Percentiles rank a stretch among this genome's conserved stretches.
These are phyloP conservation scores for Sicyos edulis DNA, from an alignment of 306 rosid genomes.

Conservation along the genomic window DNA sequence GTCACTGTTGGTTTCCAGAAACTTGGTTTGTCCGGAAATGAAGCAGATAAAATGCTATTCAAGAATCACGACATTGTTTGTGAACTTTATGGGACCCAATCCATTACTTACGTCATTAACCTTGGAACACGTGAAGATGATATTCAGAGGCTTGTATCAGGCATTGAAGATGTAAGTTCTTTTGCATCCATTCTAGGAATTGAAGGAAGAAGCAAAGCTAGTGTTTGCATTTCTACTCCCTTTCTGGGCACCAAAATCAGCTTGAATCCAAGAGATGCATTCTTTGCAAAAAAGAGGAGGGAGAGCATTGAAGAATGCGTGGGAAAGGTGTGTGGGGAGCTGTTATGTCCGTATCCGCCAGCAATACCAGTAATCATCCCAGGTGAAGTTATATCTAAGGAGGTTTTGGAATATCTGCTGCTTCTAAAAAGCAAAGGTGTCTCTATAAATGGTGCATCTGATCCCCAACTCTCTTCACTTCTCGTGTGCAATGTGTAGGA, in stretches of 20 bases:
- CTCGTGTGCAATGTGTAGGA: slow-evolving; percentile 42
- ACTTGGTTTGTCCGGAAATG: too few species aligned
- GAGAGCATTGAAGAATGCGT: slow-evolving; percentile 46
- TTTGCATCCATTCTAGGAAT: too few species aligned
- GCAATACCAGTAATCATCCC: slow-evolving; percentile 77
- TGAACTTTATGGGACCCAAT: too few species aligned
- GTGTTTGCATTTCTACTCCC: too few species aligned
- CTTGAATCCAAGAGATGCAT: slow-evolving; percentile 81
- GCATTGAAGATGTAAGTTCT: too few species aligned
- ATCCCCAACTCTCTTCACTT: slow-evolving; percentile 56
- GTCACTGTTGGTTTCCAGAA: too few species aligned
- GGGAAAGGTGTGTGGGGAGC: slow-evolving; percentile 73
- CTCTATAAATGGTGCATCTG: slow-evolving; percentile 62
- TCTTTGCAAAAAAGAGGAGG: slow-evolving; percentile 56
- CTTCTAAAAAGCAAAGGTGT: slow-evolving; percentile 52
- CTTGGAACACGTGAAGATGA: too few species aligned
- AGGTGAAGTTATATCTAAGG: slow-evolving; percentile 60
- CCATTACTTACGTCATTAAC: too few species aligned
- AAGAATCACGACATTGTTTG: too few species aligned
- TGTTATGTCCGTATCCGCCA: slow-evolving; percentile 75
- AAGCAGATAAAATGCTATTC: too few species aligned
- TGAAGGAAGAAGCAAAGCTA: too few species aligned
- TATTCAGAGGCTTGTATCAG: too few species aligned
- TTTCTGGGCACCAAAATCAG: slow-evolving; percentile 36
- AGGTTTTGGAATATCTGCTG: slow-evolving; percentile 53